Evolutionary conservation across 2,329 filamentous ascomycete genomes (phyloP), one percentile per base, ranked within the genome.

Genomic region (Pseudopyricularia javanii): DNA sequence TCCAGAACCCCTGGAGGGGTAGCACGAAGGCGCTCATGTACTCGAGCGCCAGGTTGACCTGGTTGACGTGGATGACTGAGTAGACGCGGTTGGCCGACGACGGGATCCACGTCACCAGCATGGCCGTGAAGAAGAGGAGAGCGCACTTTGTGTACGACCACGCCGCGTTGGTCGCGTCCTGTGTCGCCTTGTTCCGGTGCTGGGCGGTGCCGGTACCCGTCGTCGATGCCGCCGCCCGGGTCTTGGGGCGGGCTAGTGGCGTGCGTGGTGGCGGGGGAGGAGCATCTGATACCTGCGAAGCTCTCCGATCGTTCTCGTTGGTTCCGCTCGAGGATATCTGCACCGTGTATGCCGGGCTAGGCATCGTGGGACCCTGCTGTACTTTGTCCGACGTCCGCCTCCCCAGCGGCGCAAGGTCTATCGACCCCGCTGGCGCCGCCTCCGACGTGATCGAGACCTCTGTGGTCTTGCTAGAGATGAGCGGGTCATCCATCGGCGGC

Each of bases 1-100:
- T 91, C 86, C 87, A 91, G 32, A 89, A 78, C 1, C 88, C 88
- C 64, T 91, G 88, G 1, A 89, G 71, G 0, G 88, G 86, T 4
- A 91, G 72, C 0, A 91, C 86, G 2, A 87, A 73, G 2, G 84
- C 82, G 7, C 83, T 82, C 1, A 80, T 77, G 50, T 88, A 75
- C 62, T 86, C 85, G 50, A 89, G 78, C 11, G 74, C 76, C 62
- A 82, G 91, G 54, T 74, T 76, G 30, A 74, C 72, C 8, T 68
- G 59, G 12, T 72, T 62, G 0, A 78, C 77, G 50, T 77, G 67
- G 7, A 81, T 67, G 57, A 89, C 75, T 56, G 80, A 77, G 66
- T 89, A 85, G 28, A 90, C 78, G 30, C 86, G 76, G 66, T 91
- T 91, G 62, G 87, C 74, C 54, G 82, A 86, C 58, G 82, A 86